These are phyloP conservation scores for Aspergillus aculeatinus DNA, from an alignment of 2,329 filamentous ascomycete genomes.

Conservation along the genomic window DNA sequence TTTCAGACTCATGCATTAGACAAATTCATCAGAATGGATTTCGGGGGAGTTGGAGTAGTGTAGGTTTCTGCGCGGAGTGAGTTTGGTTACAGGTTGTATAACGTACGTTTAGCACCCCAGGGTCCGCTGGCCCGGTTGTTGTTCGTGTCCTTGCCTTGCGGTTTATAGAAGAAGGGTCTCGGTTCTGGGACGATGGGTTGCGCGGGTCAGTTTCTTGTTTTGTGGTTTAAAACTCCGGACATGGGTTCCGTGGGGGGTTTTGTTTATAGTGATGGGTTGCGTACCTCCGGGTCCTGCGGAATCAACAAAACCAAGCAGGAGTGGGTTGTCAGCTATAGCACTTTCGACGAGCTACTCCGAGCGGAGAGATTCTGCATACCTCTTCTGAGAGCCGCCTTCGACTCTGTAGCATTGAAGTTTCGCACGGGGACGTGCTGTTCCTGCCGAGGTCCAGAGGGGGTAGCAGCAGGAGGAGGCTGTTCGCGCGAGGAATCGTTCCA, in stretches of 20 bases:
- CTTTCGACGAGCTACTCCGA: neutral
- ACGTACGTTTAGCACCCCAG: conserved; percentile 48
- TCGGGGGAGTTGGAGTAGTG: too few species aligned
- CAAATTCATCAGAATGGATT: too few species aligned
- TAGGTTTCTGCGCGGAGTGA: neutral
- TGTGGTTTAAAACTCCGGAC: neutral
- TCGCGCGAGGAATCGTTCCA: conserved; percentile 30
- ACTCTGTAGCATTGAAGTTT: conserved; percentile 46
- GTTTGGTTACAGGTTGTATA: neutral
- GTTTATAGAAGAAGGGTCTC: conserved; percentile 41
- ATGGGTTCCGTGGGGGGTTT: neutral
- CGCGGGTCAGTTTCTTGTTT: conserved; percentile 5
- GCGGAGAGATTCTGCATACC: conserved; percentile 25
- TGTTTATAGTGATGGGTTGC: neutral
- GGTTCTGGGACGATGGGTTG: conserved; percentile 23
- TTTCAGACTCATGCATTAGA: too few species aligned
- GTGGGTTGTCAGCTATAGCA: neutral
- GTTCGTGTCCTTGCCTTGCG: conserved; percentile 36
- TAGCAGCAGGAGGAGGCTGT: conserved; percentile 5
- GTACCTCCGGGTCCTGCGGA: conserved; percentile 33
- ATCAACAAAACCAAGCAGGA: neutral
- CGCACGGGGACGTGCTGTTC: conserved; percentile 45
- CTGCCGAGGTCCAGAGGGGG: conserved; percentile 21
- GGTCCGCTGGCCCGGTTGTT: conserved; percentile 39
- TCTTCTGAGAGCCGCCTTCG: conserved; percentile 42